Percentiles rank a stretch among this genome's conserved stretches.
These are phyloP conservation scores for Crithidia brevicula DNA, from an alignment of 208 protist genomes.

Conservation along the genomic window DNA sequence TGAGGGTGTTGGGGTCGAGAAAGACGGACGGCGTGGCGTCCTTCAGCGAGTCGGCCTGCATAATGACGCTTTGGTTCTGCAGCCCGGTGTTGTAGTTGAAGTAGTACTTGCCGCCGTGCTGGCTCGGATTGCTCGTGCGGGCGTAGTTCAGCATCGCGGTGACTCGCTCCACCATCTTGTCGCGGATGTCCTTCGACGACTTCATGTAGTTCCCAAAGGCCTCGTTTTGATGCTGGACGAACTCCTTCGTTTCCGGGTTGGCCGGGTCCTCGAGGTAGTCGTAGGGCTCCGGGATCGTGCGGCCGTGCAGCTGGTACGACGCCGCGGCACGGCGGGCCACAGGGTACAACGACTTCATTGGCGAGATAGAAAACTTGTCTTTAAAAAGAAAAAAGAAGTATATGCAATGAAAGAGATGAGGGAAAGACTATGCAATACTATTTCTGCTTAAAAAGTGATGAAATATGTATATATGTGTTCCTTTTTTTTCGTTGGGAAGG, in stretches of 20 bases:
- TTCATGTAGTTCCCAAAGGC: conserved; percentile 74
- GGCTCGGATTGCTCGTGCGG: conserved; percentile 71
- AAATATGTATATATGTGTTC: too few relatives aligned
- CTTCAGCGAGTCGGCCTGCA: conserved; percentile 43
- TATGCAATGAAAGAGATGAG: conserved; percentile 1
- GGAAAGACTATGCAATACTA: too few relatives aligned
- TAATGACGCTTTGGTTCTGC: conserved; percentile 90
- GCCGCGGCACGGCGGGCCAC: conserved; percentile 55
- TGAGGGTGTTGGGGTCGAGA: conserved; percentile 91
- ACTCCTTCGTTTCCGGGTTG: conserved; percentile 85
- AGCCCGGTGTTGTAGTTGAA: conserved; percentile 92
- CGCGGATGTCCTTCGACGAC: conserved; percentile 43
- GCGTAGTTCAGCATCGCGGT: conserved; percentile 77
- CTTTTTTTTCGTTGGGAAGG: too few relatives aligned
- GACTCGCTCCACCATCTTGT: conserved; percentile 66
- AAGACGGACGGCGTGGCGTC: conserved; percentile 61
- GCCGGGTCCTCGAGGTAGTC: conserved; percentile 94
- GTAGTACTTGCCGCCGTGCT: conserved; percentile 78
- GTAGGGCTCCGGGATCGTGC: conserved; percentile 88
- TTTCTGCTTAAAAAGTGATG: too few relatives aligned
- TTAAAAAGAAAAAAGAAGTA: conserved; percentile 22
- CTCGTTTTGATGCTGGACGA: conserved; percentile 87
- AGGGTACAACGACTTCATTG: conserved; percentile 61
- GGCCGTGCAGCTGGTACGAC: conserved; percentile 75
- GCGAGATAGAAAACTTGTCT: not conserved